Evolutionary conservation across 2,329 filamentous ascomycete genomes (phyloP).

Genomic region (Aureobasidium sp.): DNA sequence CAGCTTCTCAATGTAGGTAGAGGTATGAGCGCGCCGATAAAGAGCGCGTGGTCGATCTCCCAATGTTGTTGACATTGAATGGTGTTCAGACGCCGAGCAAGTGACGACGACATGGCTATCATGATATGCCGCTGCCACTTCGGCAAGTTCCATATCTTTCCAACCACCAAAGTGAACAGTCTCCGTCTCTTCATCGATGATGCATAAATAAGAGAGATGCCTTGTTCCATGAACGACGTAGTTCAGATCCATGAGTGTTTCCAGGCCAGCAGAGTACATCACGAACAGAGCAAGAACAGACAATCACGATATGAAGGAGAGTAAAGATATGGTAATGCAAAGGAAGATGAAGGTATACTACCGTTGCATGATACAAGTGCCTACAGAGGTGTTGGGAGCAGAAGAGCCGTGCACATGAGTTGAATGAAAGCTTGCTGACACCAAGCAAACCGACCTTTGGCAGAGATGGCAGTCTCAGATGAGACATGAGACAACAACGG

Average conservation of each 20-base stretch:
- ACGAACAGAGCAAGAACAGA: background rate
- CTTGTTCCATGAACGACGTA: background rate
- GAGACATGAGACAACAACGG: background rate
- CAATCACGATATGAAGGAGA: background rate
- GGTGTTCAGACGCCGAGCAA: background rate
- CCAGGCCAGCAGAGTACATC: background rate
- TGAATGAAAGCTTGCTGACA: conserved; percentile 10
- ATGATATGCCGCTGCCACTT: background rate
- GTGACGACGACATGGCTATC: background rate
- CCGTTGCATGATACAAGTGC: background rate
- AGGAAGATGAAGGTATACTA: background rate
- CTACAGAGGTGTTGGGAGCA: background rate
- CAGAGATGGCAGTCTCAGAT: background rate
- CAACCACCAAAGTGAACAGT: background rate
- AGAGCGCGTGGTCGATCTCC: background rate
- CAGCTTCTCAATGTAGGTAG: background rate
- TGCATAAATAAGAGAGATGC: background rate
- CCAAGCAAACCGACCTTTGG: background rate
- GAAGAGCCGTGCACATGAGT: background rate
- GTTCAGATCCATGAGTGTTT: background rate
- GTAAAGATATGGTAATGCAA: background rate
- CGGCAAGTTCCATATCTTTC: background rate
- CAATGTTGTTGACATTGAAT: background rate
- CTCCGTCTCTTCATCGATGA: background rate
- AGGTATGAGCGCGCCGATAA: background rate